These are phyloP conservation scores for Phytopythium litorale DNA, from an alignment of 352 stramenopile genomes.

Conservation along the genomic window DNA sequence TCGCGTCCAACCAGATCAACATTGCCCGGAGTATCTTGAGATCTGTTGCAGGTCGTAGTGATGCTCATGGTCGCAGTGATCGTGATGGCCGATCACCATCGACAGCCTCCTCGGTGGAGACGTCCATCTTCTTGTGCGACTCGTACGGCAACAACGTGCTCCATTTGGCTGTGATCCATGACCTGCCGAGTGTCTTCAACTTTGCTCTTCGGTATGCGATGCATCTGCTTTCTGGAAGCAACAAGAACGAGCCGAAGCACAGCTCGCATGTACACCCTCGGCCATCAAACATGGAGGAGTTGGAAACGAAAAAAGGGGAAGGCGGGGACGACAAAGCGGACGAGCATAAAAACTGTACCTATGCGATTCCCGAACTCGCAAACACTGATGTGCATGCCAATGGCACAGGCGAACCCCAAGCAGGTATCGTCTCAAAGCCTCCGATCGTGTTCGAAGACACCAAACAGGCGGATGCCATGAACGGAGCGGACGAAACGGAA, in stretches of 20 bases:
- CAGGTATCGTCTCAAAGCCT: neutral
- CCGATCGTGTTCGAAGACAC: neutral
- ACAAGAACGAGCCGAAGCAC: neutral
- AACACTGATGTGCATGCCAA: neutral
- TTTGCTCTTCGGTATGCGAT: constrained; percentile 56
- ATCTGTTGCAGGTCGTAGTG: neutral
- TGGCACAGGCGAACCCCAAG: neutral
- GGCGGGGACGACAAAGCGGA: neutral
- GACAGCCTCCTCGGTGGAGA: constrained; percentile 4
- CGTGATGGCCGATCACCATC: constrained; percentile 11
- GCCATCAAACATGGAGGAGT: neutral
- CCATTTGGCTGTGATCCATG: constrained; percentile 54
- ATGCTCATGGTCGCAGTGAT: constrained; percentile 1
- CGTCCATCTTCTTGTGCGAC: constrained; percentile 53
- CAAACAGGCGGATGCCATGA: neutral
- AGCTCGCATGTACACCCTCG: neutral
- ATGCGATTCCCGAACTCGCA: neutral
- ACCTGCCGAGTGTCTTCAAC: constrained; percentile 50
- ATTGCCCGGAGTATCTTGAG: neutral
- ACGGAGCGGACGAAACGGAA: neutral
- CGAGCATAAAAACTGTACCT: neutral
- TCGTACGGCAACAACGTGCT: constrained; percentile 55
- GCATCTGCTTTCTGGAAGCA: constrained; percentile 14
- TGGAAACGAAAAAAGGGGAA: neutral
- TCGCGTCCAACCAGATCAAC: constrained; percentile 52